Evolutionary conservation across 2,329 filamentous ascomycete species (phyloP).

Genomic region (Talaromyces pinophilus): DNA sequence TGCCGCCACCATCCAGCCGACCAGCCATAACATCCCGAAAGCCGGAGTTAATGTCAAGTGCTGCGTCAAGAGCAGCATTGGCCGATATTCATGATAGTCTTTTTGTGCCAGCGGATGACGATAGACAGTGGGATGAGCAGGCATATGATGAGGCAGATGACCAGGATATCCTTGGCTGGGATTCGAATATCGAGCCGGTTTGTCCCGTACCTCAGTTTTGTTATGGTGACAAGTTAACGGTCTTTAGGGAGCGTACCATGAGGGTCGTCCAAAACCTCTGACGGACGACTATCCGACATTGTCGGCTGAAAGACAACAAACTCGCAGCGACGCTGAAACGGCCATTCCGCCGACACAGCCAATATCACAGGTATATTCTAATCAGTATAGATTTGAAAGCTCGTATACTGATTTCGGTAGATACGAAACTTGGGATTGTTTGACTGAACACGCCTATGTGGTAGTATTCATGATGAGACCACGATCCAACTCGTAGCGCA

Average conservation of each 20-base stretch:
- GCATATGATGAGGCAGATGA: conserved; percentile 51
- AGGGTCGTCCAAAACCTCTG: conserved; percentile 20
- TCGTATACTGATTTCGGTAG: conserved; percentile 31
- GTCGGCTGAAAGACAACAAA: conserved; percentile 21
- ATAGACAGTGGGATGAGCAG: conserved; percentile 61
- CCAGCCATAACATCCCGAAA: conserved; percentile 32
- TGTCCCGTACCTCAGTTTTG: conserved; percentile 23
- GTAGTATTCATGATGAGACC: conserved; percentile 28
- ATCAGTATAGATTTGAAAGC: neutral
- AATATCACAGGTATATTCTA: conserved; percentile 49
- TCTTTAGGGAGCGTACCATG: conserved; percentile 22
- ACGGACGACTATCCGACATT: conserved; percentile 19
- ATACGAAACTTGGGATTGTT: conserved; percentile 46
- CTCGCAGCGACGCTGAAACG: conserved; percentile 34
- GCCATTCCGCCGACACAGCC: conserved; percentile 51
- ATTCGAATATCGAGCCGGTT: conserved; percentile 56
- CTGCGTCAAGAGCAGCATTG: conserved; percentile 35
- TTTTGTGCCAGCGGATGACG: conserved; percentile 63
- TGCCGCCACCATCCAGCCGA: conserved; percentile 31
- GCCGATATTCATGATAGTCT: conserved; percentile 60
- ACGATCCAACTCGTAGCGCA: conserved; percentile 85
- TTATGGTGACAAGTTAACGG: conserved; percentile 11
- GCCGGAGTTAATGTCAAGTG: conserved; percentile 28
- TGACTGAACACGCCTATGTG: conserved; percentile 36
- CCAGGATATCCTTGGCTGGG: conserved; percentile 63